These are phyloP conservation scores for Erodium chrysanthum DNA, from an alignment of 441 rosid species.

Conservation along the genomic window DNA sequence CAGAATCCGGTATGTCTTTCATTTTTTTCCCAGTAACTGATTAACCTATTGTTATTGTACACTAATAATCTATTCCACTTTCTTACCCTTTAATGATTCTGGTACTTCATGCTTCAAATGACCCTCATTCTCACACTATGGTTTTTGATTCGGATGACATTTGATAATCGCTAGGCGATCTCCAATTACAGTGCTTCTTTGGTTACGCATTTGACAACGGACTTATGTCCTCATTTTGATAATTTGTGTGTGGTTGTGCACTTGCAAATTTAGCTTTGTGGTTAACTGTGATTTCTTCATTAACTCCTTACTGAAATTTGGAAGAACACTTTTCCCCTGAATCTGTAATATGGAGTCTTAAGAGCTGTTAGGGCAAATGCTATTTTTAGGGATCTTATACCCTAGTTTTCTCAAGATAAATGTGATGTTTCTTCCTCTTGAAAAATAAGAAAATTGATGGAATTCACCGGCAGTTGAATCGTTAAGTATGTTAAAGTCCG, in stretches of 20 bases:
- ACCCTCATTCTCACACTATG: background rate
- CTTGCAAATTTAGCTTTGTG: background rate
- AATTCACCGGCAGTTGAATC: too few species aligned
- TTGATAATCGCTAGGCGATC: background rate
- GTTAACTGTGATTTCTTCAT: background rate
- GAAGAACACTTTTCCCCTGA: background rate
- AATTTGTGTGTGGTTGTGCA: background rate
- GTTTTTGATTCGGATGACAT: background rate
- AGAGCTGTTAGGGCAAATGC: background rate
- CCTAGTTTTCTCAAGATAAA: background rate
- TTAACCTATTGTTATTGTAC: constrained; percentile 4
- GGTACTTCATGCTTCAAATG: background rate
- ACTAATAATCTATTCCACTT: background rate
- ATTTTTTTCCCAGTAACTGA: background rate
- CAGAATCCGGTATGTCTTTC: constrained; percentile 59
- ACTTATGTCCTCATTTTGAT: background rate
- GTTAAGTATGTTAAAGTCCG: too few species aligned
- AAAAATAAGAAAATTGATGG: too few species aligned
- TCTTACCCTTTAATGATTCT: background rate
- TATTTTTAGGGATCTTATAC: background rate
- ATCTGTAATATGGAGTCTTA: background rate
- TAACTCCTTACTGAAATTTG: background rate
- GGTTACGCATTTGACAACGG: background rate
- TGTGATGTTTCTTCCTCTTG: background rate
- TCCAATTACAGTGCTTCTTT: background rate